These are phyloP conservation scores for Penicillium olsonii DNA, from an alignment of 2,329 filamentous ascomycete genomes.

Conservation along the genomic window DNA sequence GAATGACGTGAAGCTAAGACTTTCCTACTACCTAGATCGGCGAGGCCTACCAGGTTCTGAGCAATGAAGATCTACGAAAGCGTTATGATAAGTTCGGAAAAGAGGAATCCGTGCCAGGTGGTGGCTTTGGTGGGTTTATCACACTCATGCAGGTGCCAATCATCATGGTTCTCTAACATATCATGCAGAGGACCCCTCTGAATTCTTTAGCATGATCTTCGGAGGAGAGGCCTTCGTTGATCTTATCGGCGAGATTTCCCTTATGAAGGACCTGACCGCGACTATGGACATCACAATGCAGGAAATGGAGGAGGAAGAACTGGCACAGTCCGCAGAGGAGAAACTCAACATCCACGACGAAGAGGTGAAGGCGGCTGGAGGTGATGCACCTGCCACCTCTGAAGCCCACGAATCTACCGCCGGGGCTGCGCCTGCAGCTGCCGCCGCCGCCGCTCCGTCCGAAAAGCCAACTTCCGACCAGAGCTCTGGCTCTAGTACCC, in stretches of 20 bases:
- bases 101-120: slow-evolving; percentile 84
- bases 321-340: slow-evolving; percentile 55
- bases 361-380: slow-evolving; percentile 46
- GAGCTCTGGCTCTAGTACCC: slow-evolving; percentile 48
- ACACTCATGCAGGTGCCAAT: background rate
- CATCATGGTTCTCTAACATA: background rate
- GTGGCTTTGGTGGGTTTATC: slow-evolving; percentile 71
- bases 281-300: slow-evolving; percentile 98
- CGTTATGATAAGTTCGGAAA: slow-evolving; percentile 98
- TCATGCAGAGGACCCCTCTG: slow-evolving; percentile 73
- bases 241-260: slow-evolving; percentile 95
- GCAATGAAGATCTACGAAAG: slow-evolving; percentile 80
- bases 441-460: slow-evolving; percentile 11
- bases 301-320: slow-evolving; percentile 69
- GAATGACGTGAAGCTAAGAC: slow-evolving; percentile 10
- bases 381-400: slow-evolving; percentile 21
- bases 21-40: slow-evolving; percentile 54
- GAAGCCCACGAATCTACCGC: slow-evolving; percentile 58
- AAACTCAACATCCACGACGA: slow-evolving; percentile 49
- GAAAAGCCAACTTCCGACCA: slow-evolving; percentile 23
- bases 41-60: slow-evolving; percentile 76
- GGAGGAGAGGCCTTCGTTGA: slow-evolving; percentile 94
- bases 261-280: slow-evolving; percentile 97
- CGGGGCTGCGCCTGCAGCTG: slow-evolving; percentile 47
- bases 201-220: slow-evolving; percentile 99